Conservation (phyloP, 768 basidiomycete genomes). For the Kwoniella sp. region DNA sequence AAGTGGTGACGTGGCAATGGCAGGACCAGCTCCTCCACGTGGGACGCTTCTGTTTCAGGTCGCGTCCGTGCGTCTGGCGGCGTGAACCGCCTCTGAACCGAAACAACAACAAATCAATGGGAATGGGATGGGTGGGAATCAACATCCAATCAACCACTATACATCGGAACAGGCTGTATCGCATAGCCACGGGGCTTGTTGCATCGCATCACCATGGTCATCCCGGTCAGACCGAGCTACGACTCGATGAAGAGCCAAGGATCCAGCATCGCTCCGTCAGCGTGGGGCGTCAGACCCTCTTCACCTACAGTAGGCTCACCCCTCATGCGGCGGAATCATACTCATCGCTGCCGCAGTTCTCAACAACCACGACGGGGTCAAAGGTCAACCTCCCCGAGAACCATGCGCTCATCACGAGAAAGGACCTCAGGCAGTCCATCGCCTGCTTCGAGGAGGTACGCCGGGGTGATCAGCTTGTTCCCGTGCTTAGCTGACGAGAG, state of each 20-base stretch:
- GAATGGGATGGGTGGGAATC: too few species aligned
- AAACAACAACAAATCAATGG: too few species aligned
- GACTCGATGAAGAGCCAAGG: slow-evolving; percentile 34
- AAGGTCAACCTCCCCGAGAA: slow-evolving; percentile 36
- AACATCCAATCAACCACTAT: too few species aligned
- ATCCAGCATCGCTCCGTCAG: slow-evolving; percentile 20
- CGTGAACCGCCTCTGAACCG: too few species aligned
- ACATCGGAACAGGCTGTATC: too few species aligned
- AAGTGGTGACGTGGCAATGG: too few species aligned
- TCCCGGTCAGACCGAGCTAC: slow-evolving; percentile 25
- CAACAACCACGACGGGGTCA: slow-evolving; percentile 45
- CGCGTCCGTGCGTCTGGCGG: too few species aligned
- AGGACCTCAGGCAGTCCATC: slow-evolving; percentile 45
- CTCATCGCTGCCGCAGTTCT: slow-evolving; percentile 26
- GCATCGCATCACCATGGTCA: too few species aligned
- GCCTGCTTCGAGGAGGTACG: slow-evolving; percentile 46
- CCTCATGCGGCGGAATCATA: neutral
- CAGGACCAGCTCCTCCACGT: too few species aligned
- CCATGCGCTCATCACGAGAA: slow-evolving; percentile 43
- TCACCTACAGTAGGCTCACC: slow-evolving; percentile 40
- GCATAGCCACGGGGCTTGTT: too few species aligned
- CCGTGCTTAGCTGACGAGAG: neutral
- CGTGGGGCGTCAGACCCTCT: slow-evolving; percentile 34
- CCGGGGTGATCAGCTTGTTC: neutral
- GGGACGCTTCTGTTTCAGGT: too few species aligned